A percentile compares a stretch with the other conserved stretches of the same genome.
These are phyloP conservation scores for Fusarium incarnatum DNA, from an alignment of 2,329 filamentous ascomycete species.

Conservation along the genomic window DNA sequence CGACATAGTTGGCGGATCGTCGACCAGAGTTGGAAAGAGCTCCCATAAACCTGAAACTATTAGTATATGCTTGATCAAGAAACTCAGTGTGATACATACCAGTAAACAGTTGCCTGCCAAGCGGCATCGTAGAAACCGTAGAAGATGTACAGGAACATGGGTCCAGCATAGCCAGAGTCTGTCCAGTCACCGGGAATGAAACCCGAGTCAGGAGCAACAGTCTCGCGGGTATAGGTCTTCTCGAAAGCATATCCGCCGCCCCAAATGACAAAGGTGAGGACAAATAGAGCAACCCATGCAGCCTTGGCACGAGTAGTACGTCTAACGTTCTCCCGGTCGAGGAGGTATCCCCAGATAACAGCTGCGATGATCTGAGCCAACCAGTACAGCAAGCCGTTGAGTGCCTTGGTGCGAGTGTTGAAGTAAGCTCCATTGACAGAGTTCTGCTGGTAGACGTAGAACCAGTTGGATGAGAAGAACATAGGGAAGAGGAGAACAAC, in stretches of 20 bases:
- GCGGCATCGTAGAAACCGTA: constrained; percentile 90
- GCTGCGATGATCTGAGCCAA: constrained; percentile 81
- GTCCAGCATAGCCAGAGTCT: constrained; percentile 73
- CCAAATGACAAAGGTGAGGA: constrained; percentile 82
- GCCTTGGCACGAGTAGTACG: constrained; percentile 76
- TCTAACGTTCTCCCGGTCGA: constrained; percentile 71
- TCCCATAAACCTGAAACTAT: constrained; percentile 79
- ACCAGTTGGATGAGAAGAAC: constrained; percentile 87
- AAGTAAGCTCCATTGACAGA: constrained; percentile 77
- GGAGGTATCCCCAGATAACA: constrained; percentile 75
- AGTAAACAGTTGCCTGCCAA: constrained; percentile 93
- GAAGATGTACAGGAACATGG: constrained; percentile 91
- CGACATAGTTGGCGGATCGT: constrained; percentile 90
- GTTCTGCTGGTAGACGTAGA: constrained; percentile 84
- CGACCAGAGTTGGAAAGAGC: constrained; percentile 91
- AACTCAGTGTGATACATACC: constrained; percentile 71
- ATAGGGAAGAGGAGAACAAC: constrained; percentile 81
- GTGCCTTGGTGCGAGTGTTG: constrained; percentile 77
- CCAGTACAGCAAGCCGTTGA: constrained; percentile 79
- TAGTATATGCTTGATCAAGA: constrained; percentile 24
- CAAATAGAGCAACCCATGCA: constrained; percentile 70
- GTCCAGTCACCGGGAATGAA: constrained; percentile 69
- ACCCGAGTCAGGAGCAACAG: constrained; percentile 14
- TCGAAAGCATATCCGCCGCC: constrained; percentile 86
- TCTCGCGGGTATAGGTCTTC: constrained; percentile 46